Evolutionary conservation across 306 rosid genomes (phyloP).

Genomic region (Citrullus mucosospermus): DNA sequence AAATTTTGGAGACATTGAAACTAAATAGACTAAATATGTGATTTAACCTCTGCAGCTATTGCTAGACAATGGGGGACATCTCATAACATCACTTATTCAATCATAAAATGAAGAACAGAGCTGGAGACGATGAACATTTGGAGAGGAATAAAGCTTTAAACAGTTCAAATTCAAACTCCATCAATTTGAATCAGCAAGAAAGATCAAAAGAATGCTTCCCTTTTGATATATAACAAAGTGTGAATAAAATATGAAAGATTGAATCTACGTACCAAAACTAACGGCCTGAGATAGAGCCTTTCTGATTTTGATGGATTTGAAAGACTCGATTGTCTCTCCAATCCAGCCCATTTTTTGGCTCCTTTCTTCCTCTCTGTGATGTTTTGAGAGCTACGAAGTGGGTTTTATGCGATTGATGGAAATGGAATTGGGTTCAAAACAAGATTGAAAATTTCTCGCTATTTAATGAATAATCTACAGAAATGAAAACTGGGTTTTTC

Average conservation of each 20-base stretch:
- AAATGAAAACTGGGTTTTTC: neutral
- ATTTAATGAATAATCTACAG: neutral
- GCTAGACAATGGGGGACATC: neutral
- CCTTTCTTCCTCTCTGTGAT: neutral
- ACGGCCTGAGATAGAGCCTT: conserved; percentile 31
- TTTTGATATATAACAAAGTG: neutral
- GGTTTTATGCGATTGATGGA: neutral
- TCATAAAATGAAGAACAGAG: neutral
- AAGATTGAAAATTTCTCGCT: neutral
- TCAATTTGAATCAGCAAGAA: neutral
- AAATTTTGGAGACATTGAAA: neutral
- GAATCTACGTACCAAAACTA: conserved; percentile 32
- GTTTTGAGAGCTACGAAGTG: neutral
- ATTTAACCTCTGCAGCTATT: neutral
- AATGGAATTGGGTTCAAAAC: neutral
- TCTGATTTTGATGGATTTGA: conserved; percentile 49
- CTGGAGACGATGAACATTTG: neutral
- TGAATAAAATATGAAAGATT: neutral
- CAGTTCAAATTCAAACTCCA: neutral
- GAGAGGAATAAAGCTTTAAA: neutral
- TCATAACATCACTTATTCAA: neutral
- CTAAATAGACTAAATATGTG: neutral
- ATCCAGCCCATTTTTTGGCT: conserved; percentile 45
- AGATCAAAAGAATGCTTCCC: neutral
- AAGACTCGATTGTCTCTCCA: conserved; percentile 29